Percentiles rank a stretch among this genome's conserved stretches.
phyloP scores from a whole-genome alignment of 441 rosid species.

The Capsella rubella region DNA sequence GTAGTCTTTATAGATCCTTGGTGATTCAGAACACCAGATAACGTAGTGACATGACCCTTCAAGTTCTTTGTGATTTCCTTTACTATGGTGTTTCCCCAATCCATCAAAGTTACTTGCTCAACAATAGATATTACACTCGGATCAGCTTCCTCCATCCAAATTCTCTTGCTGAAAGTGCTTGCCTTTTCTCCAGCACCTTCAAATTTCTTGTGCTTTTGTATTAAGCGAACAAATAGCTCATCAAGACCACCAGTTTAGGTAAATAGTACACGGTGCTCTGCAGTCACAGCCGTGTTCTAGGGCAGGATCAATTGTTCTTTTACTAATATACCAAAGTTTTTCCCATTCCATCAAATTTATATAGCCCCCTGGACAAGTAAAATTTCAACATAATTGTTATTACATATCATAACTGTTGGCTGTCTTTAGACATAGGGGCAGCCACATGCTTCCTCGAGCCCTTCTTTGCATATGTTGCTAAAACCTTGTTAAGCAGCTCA shows the following conservation, averaged over 20 bases:
- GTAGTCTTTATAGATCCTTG: constrained; percentile 95
- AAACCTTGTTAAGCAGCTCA: constrained; percentile 58
- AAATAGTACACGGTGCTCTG: constrained; percentile 63
- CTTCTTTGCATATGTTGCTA: constrained; percentile 57
- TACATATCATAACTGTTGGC: constrained; percentile 36
- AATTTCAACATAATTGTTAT: constrained; percentile 15
- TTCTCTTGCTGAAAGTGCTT: constrained; percentile 74
- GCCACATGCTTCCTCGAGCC: constrained; percentile 60
- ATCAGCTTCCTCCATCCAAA: constrained; percentile 86
- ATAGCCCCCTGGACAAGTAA: constrained; percentile 69
- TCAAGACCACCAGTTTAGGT: constrained; percentile 75
- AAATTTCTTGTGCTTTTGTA: constrained; percentile 86
- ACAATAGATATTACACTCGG: constrained; percentile 64
- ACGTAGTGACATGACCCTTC: constrained; percentile 59
- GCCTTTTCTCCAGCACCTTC: constrained; percentile 96
- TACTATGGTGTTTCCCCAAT: constrained; percentile 95
- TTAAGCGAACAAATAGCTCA: constrained; percentile 71
- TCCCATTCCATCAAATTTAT: constrained; percentile 96
- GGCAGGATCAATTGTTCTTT: constrained; percentile 95
- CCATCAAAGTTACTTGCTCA: constrained; percentile 92
- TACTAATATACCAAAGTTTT: constrained; percentile 91
- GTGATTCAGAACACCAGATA: constrained; percentile 79
- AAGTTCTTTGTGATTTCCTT: constrained; percentile 71
- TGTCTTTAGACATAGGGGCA: constrained; percentile 54
- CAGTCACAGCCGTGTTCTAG: constrained; percentile 88